phyloP scores from a whole-genome alignment of 345 rosid genomes.

The Arabis alpina region DNA sequence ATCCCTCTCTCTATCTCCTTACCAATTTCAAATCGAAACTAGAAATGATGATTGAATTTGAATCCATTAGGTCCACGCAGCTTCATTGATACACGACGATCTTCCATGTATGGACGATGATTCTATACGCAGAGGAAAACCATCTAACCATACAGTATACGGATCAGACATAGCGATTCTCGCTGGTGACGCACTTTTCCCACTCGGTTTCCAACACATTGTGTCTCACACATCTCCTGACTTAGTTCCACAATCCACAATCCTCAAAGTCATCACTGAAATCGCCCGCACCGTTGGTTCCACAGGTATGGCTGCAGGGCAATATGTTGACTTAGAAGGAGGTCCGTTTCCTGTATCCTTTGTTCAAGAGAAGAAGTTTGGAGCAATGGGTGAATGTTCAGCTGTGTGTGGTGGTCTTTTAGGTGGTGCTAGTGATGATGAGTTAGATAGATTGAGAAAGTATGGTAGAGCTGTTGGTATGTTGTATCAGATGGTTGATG shows the following conservation, averaged over 20 bases:
- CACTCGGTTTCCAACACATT: slow-evolving; percentile 89
- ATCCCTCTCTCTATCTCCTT: neutral
- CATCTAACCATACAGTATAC: slow-evolving; percentile 78
- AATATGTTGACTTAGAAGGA: slow-evolving; percentile 89
- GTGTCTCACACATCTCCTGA: slow-evolving; percentile 71
- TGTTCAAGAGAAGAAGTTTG: slow-evolving; percentile 85
- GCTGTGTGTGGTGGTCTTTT: slow-evolving; percentile 91
- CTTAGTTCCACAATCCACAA: slow-evolving; percentile 64
- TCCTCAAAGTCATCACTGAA: slow-evolving; percentile 82
- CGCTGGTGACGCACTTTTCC: slow-evolving; percentile 97
- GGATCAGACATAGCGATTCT: slow-evolving; percentile 90
- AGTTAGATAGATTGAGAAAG: slow-evolving; percentile 66
- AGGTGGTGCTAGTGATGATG: slow-evolving; percentile 84
- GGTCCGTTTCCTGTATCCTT: slow-evolving; percentile 61
- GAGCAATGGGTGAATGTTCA: slow-evolving; percentile 90
- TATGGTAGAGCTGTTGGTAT: slow-evolving; percentile 94
- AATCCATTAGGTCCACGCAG: slow-evolving; percentile 58
- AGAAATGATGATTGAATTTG: neutral
- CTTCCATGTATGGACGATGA: slow-evolving; percentile 98
- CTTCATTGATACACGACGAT: slow-evolving; percentile 91
- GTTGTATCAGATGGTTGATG: slow-evolving; percentile 78
- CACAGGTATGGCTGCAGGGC: slow-evolving; percentile 97
- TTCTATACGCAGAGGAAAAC: slow-evolving; percentile 80
- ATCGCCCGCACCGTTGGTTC: slow-evolving; percentile 95
- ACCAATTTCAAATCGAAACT: neutral